Percentiles rank a stretch among this genome's conserved stretches.
Evolutionary conservation across 371 early-diverging fungal genomes (phyloP).

Genomic region (Blakeslea trispora): DNA sequence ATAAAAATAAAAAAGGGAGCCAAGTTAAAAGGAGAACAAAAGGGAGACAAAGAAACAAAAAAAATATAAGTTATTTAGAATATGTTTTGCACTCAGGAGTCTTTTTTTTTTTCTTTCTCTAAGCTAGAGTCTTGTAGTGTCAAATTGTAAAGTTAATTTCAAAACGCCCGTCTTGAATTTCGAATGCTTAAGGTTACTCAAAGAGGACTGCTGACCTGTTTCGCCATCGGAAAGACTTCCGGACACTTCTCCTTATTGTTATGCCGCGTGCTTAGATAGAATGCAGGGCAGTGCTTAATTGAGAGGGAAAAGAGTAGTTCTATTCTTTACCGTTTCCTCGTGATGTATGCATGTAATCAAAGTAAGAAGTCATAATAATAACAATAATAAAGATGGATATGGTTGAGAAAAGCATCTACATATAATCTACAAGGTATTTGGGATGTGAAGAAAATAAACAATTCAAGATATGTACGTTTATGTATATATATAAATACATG

Average conservation of each 20-base stretch:
- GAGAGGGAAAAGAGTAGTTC: slow-evolving; percentile 5
- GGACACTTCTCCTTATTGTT: not conserved
- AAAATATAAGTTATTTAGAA: slow-evolving; percentile 5
- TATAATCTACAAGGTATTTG: too few relatives aligned
- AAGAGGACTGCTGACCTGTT: not conserved
- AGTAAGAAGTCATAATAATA: too few relatives aligned
- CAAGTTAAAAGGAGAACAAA: slow-evolving; percentile 2
- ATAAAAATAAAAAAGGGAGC: not conserved
- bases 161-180: too few relatives aligned
- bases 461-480: too few relatives aligned
- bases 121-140: not conserved
- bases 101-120: not conserved
- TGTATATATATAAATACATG: too few relatives aligned
- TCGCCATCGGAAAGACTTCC: not conserved
- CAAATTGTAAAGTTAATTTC: not conserved
- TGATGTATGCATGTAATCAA: too few relatives aligned
- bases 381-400: too few relatives aligned
- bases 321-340: too few relatives aligned
- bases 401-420: too few relatives aligned
- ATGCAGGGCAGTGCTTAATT: slow-evolving; percentile 10
- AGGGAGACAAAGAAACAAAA: slow-evolving; percentile 6
- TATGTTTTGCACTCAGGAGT: not conserved
- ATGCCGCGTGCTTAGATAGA: not conserved
- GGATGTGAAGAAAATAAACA: too few relatives aligned
- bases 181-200: not conserved